Conservation (phyloP, 2,329 filamentous ascomycete species). For the Rosellinia necatrix region DNA sequence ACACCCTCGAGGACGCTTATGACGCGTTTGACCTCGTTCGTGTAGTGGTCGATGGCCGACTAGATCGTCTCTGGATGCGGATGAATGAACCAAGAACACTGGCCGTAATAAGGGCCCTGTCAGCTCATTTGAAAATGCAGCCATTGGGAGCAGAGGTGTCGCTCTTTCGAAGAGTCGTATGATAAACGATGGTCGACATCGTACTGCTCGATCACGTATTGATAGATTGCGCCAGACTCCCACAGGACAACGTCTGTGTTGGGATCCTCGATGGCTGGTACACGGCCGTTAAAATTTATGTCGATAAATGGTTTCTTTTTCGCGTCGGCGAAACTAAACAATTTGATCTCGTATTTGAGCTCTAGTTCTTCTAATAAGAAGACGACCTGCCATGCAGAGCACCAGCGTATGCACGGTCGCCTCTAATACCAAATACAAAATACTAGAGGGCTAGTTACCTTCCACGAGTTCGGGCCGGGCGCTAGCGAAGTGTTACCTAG, state of each 20-base stretch:
- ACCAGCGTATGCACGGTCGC: not conserved
- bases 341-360: slow-evolving; percentile 31
- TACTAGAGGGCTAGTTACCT: not conserved
- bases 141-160: slow-evolving; percentile 46
- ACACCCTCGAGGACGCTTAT: slow-evolving; percentile 33
- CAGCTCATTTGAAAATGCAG: slow-evolving; percentile 49
- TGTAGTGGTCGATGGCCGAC: slow-evolving; percentile 38
- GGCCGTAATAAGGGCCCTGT: slow-evolving; percentile 47
- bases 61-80: slow-evolving; percentile 35
- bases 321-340: slow-evolving; percentile 27
- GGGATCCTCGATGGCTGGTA: slow-evolving; percentile 27
- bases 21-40: slow-evolving; percentile 38
- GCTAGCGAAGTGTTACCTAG: not conserved
- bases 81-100: slow-evolving; percentile 14
- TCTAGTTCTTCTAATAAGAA: slow-evolving; percentile 34
- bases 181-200: slow-evolving; percentile 45
- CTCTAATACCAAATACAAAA: not conserved
- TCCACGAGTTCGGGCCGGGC: slow-evolving; percentile 13
- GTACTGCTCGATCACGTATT: slow-evolving; percentile 30
- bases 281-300: slow-evolving; percentile 31
- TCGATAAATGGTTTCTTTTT: slow-evolving; percentile 34
- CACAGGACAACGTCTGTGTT: slow-evolving; percentile 22
- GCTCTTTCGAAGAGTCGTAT: slow-evolving; percentile 41
- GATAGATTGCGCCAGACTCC: slow-evolving; percentile 26
- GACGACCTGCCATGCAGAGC: slow-evolving; percentile 1